These are phyloP conservation scores for Dictyostelium brefeldianum DNA, from an alignment of 78 protist genomes.

Conservation along the genomic window DNA sequence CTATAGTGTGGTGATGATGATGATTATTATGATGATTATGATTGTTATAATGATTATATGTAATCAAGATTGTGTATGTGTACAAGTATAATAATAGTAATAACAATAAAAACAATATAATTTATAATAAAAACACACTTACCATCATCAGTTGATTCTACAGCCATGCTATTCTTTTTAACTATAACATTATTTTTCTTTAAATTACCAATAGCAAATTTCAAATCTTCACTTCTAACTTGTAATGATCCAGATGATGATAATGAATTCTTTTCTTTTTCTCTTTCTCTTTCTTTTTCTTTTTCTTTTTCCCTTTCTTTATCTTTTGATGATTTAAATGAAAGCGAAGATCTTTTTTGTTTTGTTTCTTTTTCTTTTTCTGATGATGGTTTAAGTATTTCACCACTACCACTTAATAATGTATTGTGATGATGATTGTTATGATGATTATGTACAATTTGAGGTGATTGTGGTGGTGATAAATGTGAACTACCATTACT, in stretches of 20 bases:
- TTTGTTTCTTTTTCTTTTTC: neutral
- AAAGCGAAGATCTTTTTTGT: constrained; percentile 1
- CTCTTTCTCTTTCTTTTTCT: neutral
- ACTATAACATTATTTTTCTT: constrained; percentile 39
- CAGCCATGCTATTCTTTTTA: constrained; percentile 18
- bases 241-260: neutral
- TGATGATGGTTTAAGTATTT: neutral
- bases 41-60: constrained; percentile 3
- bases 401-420: neutral
- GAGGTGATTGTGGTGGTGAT: constrained; percentile 38
- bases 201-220: constrained; percentile 34
- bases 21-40: neutral
- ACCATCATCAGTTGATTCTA: constrained; percentile 56
- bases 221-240: constrained; percentile 57
- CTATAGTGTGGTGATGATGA: too few species aligned
- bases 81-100: neutral
- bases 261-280: neutral
- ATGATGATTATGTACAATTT: neutral
- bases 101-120: neutral
- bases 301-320: constrained; percentile 18
- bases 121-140: neutral
- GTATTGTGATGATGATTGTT: neutral
- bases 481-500: neutral
- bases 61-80: constrained; percentile 8
- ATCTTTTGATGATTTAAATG: constrained; percentile 11